Conservation (phyloP, 192 early-diverging fungal species). For the Powellomyces hirtus region DNA sequence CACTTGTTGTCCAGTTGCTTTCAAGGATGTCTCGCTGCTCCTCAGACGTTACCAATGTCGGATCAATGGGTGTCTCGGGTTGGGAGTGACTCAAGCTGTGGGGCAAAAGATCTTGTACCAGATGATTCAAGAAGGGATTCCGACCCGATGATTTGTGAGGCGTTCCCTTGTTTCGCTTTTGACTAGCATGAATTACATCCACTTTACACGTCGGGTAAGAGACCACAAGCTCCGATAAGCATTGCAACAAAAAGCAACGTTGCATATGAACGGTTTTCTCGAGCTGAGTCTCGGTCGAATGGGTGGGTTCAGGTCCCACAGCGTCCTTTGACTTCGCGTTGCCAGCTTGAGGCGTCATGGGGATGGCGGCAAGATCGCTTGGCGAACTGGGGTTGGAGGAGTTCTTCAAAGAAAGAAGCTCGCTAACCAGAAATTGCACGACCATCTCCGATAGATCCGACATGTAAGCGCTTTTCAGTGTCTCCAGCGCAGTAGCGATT, state of each 20-base stretch:
- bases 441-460: slow-evolving; percentile 51
- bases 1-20: slow-evolving; percentile 32
- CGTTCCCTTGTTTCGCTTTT: slow-evolving; percentile 42
- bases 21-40: slow-evolving; percentile 28
- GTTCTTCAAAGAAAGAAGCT: slow-evolving; percentile 40
- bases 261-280: slow-evolving; percentile 37
- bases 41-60: neutral
- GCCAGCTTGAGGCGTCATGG: neutral
- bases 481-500: neutral
- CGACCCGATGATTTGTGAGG: slow-evolving; percentile 35
- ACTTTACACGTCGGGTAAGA: slow-evolving; percentile 81
- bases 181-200: slow-evolving; percentile 62
- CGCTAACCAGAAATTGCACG: slow-evolving; percentile 53
- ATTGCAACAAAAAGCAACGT: slow-evolving; percentile 81
- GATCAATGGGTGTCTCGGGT: neutral
- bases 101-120: slow-evolving; percentile 71
- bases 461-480: slow-evolving; percentile 22
- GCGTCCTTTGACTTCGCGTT: neutral
- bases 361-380: neutral
- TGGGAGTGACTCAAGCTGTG: slow-evolving; percentile 22
- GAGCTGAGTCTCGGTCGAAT: neutral
- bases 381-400: neutral
- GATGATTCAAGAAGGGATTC: slow-evolving; percentile 54
- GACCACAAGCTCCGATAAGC: slow-evolving; percentile 80
- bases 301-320: neutral